phyloP scores from a whole-genome alignment of 1,139 yeast species.

The Pneumocystis sp. region DNA sequence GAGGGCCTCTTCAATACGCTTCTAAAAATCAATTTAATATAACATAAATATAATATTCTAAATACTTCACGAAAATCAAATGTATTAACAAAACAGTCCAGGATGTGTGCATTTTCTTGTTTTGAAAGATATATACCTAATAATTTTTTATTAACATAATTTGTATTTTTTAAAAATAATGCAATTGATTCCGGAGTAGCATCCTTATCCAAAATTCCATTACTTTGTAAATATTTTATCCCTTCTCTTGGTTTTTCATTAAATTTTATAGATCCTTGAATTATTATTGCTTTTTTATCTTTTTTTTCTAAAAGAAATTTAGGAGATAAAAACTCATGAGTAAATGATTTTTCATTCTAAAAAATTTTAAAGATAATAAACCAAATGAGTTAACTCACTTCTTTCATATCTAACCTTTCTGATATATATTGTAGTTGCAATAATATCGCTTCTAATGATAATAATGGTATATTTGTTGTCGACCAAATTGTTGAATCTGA shows the following conservation, averaged over 20 bases:
- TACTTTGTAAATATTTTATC: conserved; percentile 42
- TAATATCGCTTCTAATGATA: conserved; percentile 76
- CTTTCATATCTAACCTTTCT: conserved; percentile 30
- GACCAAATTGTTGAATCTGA: conserved; percentile 31
- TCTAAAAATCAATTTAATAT: conserved; percentile 11
- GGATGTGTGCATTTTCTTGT: conserved; percentile 46
- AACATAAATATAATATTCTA: neutral
- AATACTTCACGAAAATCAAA: conserved; percentile 50
- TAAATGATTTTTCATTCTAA: neutral
- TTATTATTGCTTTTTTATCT: conserved; percentile 54
- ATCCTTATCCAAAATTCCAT: conserved; percentile 46
- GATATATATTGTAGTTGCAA: conserved; percentile 54
- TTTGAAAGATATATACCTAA: conserved; percentile 79
- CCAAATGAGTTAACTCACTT: neutral
- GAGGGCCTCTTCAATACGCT: conserved; percentile 86
- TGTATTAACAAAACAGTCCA: conserved; percentile 48
- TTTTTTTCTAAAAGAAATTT: conserved; percentile 27
- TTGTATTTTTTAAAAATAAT: conserved; percentile 56
- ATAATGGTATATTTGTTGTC: conserved; percentile 81
- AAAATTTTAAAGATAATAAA: neutral
- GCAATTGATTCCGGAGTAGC: conserved; percentile 51
- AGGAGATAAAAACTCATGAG: conserved; percentile 10
- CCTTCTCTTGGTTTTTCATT: conserved; percentile 71
- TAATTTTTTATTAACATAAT: conserved; percentile 70
- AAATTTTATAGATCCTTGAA: conserved; percentile 56